phyloP scores from a whole-genome alignment of 2,329 filamentous ascomycete species.

The Epichloe sibirici region DNA sequence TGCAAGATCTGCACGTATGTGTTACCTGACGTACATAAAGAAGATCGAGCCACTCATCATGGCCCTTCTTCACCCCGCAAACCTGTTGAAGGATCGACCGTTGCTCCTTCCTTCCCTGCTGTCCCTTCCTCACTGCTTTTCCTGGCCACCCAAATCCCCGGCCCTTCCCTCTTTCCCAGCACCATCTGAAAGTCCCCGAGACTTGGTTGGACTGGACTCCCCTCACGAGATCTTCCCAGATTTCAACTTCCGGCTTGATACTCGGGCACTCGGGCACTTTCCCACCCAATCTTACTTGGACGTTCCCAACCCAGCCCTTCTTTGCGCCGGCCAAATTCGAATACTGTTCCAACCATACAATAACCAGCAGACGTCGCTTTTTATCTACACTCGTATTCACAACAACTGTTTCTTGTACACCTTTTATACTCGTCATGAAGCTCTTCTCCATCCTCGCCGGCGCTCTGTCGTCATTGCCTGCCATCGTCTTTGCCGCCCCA shows the following conservation, averaged over 20 bases:
- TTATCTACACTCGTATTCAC: background rate
- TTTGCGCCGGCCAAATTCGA: no score
- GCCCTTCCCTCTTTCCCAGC: no score
- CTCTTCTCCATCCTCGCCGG: background rate
- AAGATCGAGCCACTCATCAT: background rate
- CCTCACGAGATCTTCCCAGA: background rate
- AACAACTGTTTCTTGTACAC: background rate
- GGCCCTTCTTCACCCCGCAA: background rate
- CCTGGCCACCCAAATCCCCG: no score
- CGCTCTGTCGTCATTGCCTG: slow-evolving; percentile 9
- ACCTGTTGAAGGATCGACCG: background rate
- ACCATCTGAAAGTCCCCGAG: no score
- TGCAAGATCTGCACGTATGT: background rate
- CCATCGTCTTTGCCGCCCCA: slow-evolving; percentile 12
- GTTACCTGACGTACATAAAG: background rate
- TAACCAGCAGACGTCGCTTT: background rate
- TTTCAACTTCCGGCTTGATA: background rate
- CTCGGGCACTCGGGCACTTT: background rate
- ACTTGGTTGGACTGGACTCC: background rate
- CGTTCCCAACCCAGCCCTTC: no score
- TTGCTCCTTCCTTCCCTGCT: background rate
- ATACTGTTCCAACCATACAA: background rate
- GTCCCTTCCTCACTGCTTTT: background rate
- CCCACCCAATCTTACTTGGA: background rate
- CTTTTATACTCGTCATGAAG: slow-evolving; percentile 4